These are phyloP conservation scores for Sporisorium sorghi DNA, from an alignment of 1,284 basidiomycete species.

Conservation along the genomic window DNA sequence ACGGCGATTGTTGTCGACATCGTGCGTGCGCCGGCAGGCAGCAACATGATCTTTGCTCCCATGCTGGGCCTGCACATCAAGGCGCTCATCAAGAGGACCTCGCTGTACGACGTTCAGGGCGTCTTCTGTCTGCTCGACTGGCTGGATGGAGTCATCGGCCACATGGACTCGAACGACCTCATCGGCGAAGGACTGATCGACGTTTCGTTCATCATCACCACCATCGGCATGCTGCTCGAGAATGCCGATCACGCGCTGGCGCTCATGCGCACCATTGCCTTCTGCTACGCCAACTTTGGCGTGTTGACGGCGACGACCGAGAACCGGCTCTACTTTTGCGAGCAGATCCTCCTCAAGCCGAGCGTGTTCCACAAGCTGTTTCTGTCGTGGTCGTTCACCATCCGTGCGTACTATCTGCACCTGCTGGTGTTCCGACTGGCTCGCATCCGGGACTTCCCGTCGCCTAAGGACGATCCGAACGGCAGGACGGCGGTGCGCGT, in stretches of 20 bases:
- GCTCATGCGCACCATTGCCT: constrained; percentile 65
- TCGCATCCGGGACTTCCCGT: constrained; percentile 58
- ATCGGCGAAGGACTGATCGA: constrained; percentile 54
- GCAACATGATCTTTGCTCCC: constrained; percentile 57
- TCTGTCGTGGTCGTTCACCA: constrained; percentile 66
- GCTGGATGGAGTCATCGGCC: constrained; percentile 62
- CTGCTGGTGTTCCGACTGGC: constrained; percentile 65
- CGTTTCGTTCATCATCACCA: constrained; percentile 60
- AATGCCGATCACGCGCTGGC: constrained; percentile 65
- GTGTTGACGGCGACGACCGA: constrained; percentile 52
- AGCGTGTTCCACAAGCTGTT: constrained; percentile 64
- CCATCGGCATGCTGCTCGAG: constrained; percentile 60
- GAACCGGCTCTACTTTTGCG: constrained; percentile 60
- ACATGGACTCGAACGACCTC: constrained; percentile 63
- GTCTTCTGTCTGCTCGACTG: constrained; percentile 67
- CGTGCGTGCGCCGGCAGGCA: constrained; percentile 52
- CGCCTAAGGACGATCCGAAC: constrained; percentile 49
- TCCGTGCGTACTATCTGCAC: constrained; percentile 66
- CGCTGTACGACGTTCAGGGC: constrained; percentile 65
- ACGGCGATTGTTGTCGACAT: constrained; percentile 66
- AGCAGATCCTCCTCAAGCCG: constrained; percentile 62
- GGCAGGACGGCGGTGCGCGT: constrained; percentile 55
- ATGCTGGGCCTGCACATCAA: constrained; percentile 65
- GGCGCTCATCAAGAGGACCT: constrained; percentile 62
- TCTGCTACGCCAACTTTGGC: constrained; percentile 66